Evolutionary conservation across 495 filamentous ascomycete species (phyloP).

Genomic region (Cercophora newfieldiana): DNA sequence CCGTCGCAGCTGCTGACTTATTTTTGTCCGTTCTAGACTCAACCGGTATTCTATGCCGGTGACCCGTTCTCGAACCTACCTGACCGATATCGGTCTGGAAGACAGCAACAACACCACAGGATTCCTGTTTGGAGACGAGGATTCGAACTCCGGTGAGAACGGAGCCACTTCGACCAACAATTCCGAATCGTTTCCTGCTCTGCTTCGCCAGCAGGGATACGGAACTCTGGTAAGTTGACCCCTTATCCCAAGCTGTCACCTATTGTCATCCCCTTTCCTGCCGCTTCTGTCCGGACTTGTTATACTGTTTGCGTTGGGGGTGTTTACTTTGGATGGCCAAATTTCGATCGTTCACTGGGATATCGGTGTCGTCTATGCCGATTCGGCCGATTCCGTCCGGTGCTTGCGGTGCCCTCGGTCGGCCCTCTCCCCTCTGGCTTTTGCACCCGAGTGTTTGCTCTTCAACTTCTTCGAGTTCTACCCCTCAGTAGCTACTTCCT

Average conservation of each 20-base stretch:
- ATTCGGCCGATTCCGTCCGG: too few relatives aligned
- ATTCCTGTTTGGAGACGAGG: slow-evolving; percentile 84
- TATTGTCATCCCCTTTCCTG: too few relatives aligned
- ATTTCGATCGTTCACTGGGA: too few relatives aligned
- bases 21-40: slow-evolving; percentile 47
- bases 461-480: too few relatives aligned
- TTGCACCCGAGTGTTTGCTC: too few relatives aligned
- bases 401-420: too few relatives aligned
- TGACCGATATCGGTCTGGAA: slow-evolving; percentile 60
- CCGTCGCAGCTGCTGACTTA: background rate
- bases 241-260: too few relatives aligned
- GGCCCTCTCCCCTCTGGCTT: too few relatives aligned
- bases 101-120: slow-evolving; percentile 69
- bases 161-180: slow-evolving; percentile 57
- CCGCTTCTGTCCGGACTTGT: background rate
- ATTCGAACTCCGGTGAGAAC: slow-evolving; percentile 63
- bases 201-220: slow-evolving; percentile 69
- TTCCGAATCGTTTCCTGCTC: slow-evolving; percentile 78
- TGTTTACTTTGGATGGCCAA: too few relatives aligned
- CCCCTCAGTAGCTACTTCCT: too few relatives aligned
- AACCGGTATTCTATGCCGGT: slow-evolving; percentile 92
- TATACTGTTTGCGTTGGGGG: background rate
- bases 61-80: slow-evolving; percentile 62
- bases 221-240: slow-evolving; percentile 64
- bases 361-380: too few relatives aligned